phyloP scores from a whole-genome alignment of 2,329 filamentous ascomycete species.

The Colletotrichum sp. region DNA sequence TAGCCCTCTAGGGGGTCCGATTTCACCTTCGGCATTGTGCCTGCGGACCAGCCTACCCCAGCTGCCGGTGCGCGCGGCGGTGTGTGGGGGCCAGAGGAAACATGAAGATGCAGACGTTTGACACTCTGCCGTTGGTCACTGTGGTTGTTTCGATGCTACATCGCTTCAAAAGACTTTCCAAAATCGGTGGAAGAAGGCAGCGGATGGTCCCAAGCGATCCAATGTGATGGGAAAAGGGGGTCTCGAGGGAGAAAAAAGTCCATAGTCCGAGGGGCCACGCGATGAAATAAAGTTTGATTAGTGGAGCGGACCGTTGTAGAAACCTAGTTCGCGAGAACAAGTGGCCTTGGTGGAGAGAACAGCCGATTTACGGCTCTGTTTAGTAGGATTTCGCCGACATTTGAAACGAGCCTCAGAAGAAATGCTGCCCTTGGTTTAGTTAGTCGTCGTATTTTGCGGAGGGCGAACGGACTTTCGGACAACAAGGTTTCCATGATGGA shows the following conservation, averaged over 20 bases:
- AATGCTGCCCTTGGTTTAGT: neutral
- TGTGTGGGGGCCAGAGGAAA: neutral
- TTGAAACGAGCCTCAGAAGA: neutral
- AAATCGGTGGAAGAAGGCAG: neutral
- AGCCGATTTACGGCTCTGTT: neutral
- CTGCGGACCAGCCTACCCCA: neutral
- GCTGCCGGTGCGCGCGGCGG: neutral
- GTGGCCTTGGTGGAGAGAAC: neutral
- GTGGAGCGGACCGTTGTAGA: neutral
- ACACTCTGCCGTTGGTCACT: neutral
- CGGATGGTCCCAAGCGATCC: neutral
- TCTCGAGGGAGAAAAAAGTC: neutral
- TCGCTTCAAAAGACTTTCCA: neutral
- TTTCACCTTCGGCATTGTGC: neutral
- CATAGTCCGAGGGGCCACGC: neutral
- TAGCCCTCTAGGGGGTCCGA: neutral
- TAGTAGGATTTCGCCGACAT: neutral
- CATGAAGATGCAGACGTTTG: neutral
- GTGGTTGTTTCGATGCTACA: neutral
- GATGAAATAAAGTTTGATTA: conserved; percentile 3
- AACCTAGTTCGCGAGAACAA: neutral
- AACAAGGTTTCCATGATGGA: neutral
- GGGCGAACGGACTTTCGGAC: neutral
- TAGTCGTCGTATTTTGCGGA: neutral
- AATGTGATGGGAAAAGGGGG: neutral